Conservation (phyloP, 106 monocot species). For the Vanilla planifolia region DNA sequence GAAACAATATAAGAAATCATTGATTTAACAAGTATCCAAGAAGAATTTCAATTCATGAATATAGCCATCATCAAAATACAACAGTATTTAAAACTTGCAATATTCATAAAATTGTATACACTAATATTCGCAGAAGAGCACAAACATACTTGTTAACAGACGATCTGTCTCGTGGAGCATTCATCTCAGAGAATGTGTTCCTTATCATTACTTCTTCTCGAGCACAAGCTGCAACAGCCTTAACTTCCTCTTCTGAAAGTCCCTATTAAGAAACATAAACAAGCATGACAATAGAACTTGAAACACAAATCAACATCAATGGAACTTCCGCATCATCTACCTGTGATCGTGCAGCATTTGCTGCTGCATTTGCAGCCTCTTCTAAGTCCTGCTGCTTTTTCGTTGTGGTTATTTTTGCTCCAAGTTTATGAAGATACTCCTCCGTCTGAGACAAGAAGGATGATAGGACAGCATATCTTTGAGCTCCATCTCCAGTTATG, state of each 20-base stretch:
- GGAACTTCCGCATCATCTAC: slow-evolving; percentile 14
- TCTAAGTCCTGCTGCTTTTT: slow-evolving; percentile 87
- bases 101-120: not conserved
- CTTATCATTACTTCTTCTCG: slow-evolving; percentile 90
- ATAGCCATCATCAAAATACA: not conserved
- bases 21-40: not conserved
- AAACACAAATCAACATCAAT: not conserved
- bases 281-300: not conserved
- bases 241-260: slow-evolving; percentile 92
- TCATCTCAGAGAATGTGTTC: slow-evolving; percentile 94
- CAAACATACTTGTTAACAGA: slow-evolving; percentile 81
- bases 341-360: slow-evolving; percentile 73
- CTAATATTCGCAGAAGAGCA: not conserved
- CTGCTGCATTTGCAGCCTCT: slow-evolving; percentile 84
- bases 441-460: slow-evolving; percentile 97
- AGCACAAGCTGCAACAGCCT: slow-evolving; percentile 83
- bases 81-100: not conserved
- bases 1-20: slow-evolving; percentile 1
- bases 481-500: slow-evolving; percentile 78
- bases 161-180: slow-evolving; percentile 66
- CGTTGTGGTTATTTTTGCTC: slow-evolving; percentile 86
- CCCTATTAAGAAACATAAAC: slow-evolving; percentile 39
- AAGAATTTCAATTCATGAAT: not conserved
- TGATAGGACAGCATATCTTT: slow-evolving; percentile 86
- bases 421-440: slow-evolving; percentile 91